Conservation (phyloP, 148 eudicot genomes). For the Cornus suecica region DNA sequence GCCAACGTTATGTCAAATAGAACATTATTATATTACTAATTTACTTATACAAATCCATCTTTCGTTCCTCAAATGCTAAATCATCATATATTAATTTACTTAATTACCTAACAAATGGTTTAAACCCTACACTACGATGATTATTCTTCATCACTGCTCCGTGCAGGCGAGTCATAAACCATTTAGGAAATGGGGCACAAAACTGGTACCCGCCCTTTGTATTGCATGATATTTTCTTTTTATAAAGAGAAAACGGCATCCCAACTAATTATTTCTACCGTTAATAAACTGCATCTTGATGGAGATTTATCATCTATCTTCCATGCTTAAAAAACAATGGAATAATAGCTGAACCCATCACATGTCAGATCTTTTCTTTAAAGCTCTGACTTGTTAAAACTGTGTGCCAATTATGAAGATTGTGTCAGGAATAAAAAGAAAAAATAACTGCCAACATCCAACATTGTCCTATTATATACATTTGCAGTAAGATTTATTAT, state of each 20-base stretch:
- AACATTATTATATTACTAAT: too few species aligned
- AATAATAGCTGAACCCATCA: not conserved
- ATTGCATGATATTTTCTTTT: too few species aligned
- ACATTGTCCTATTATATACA: not conserved
- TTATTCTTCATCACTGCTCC: not conserved
- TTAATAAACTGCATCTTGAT: too few species aligned
- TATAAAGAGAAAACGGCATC: too few species aligned
- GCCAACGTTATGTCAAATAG: too few species aligned
- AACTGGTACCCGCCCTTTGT: too few species aligned
- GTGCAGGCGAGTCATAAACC: not conserved
- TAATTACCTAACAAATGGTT: not conserved
- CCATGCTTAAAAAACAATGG: not conserved
- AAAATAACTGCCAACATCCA: not conserved
- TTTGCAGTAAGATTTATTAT: not conserved
- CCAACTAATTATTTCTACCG: not conserved
- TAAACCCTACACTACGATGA: not conserved
- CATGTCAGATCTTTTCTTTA: not conserved
- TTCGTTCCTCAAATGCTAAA: not conserved
- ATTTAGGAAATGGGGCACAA: too few species aligned
- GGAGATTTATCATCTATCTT: not conserved
- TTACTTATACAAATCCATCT: too few species aligned
- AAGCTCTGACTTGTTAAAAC: slow-evolving; percentile 3
- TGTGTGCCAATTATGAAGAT: slow-evolving; percentile 7
- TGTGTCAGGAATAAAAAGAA: too few species aligned
- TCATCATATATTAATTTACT: not conserved